Evolutionary conservation across 306 rosid genomes (phyloP), one percentile per base, ranked within the genome.

Genomic region (Pueraria montana): DNA sequence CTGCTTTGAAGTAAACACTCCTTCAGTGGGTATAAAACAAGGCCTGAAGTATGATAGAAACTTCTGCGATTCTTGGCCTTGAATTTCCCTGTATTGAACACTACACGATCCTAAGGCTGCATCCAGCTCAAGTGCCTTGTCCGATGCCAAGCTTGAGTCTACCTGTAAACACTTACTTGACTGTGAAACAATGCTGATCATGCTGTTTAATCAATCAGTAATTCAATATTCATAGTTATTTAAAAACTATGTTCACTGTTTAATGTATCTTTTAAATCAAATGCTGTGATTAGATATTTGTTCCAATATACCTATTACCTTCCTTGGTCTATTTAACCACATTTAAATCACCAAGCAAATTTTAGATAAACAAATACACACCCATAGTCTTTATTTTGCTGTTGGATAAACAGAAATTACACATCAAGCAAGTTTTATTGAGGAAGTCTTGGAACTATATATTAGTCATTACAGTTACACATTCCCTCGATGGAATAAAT

Each of bases 31-130:
- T 81, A 96, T 96, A 56, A 96, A 80, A 82, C 99, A 96, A 75
- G 97, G 98, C 82, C 87, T 93, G 89, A 93, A 96, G 84, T 91
- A 91, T 26, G 99, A 93, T 72, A 96, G 83, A 84, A 96, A 93
- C 83, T 88, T 93, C 85, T 82, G 90, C 5, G 98, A 87, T 86
- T 96, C 97, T 86, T 84, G 92, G 87, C 97, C 99, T 90, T 90
- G 96, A 79, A 93, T 77, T 88, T 95, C 99, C 87, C 88, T 88
- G 76, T 93, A 95, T 85, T 95, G 99, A 75, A 95, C 99, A 24
- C 96, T 87, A 87, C 99, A 95, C 1, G 98, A 95, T 79, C 99
- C 98, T 26, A 95, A 94, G 61, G 96, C 88, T 40, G 93, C 96
- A 85, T 95, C 99, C 75, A 95, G 86, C 81, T 95, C 99, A 40